These are phyloP conservation scores for Cryptococcus sp. DNA, from an alignment of 1,284 basidiomycete species.

Conservation along the genomic window DNA sequence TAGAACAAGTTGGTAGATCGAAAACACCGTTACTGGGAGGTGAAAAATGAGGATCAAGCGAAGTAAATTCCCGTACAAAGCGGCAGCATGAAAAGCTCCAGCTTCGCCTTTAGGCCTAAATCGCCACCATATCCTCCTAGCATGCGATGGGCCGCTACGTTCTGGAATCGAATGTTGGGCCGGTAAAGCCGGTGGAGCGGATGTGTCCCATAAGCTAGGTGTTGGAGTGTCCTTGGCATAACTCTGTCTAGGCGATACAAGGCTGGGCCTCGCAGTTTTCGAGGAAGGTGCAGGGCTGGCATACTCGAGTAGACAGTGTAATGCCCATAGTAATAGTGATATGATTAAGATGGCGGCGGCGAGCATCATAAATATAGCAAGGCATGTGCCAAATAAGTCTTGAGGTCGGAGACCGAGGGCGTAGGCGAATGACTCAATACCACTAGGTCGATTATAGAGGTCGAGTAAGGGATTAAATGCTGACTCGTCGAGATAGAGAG, in stretches of 20 bases:
- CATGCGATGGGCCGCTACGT: conserved; percentile 9
- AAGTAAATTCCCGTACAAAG: conserved; percentile 71
- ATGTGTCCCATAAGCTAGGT: conserved; percentile 7
- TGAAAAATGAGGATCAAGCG: conserved; percentile 88
- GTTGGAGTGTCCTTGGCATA: conserved; percentile 22
- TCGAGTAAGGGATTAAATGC: conserved; percentile 49
- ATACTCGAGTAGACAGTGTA: conserved; percentile 54
- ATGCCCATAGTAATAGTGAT: conserved; percentile 65
- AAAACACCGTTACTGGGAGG: conserved; percentile 87
- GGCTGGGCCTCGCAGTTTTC: conserved; percentile 7
- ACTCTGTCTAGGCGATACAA: conserved; percentile 17
- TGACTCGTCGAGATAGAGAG: conserved; percentile 69
- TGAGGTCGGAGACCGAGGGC: conserved; percentile 72
- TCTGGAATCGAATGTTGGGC: conserved; percentile 15
- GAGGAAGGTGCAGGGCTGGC: background rate
- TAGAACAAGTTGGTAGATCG: conserved; percentile 75
- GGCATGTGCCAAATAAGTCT: conserved; percentile 79
- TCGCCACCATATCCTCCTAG: conserved; percentile 40
- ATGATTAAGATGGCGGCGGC: conserved; percentile 65
- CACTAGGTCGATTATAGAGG: conserved; percentile 46
- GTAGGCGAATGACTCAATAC: conserved; percentile 73
- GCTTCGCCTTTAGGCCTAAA: conserved; percentile 47
- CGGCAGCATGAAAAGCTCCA: conserved; percentile 47
- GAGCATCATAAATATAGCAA: conserved; percentile 76
- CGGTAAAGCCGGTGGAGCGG: conserved; percentile 12